Evolutionary conservation across 768 basidiomycete species (phyloP).

Genomic region (Mycena vulgaris): DNA sequence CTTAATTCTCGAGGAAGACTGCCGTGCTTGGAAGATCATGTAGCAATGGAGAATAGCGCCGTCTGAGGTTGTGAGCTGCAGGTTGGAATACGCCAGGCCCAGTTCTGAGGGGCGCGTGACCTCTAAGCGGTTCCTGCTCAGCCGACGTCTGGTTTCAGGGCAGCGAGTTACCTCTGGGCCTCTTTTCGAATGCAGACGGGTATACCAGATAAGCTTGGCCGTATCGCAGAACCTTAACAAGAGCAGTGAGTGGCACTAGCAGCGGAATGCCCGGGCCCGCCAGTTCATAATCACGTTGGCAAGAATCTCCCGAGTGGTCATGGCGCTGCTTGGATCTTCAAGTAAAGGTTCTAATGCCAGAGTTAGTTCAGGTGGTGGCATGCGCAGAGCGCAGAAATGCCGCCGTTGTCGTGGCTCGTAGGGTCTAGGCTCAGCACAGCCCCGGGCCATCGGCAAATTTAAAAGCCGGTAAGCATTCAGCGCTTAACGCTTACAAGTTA

Average conservation of each 20-base stretch:
- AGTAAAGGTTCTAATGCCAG: too few relatives aligned
- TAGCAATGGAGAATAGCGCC: conserved; percentile 31
- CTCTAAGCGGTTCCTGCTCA: not conserved
- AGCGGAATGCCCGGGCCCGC: not conserved
- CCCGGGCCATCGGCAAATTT: too few relatives aligned
- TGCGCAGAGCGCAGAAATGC: too few relatives aligned
- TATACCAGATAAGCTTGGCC: conserved; percentile 41
- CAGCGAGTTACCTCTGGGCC: conserved; percentile 25
- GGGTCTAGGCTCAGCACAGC: too few relatives aligned
- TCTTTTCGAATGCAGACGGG: conserved; percentile 37
- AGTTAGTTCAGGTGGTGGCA: too few relatives aligned
- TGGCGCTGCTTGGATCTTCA: not conserved
- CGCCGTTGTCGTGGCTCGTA: too few relatives aligned
- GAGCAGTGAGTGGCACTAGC: not conserved
- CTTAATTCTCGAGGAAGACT: not conserved
- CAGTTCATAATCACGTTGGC: conserved; percentile 4
- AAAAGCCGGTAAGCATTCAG: too few relatives aligned
- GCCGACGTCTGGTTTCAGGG: not conserved
- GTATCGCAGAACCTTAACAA: conserved; percentile 30
- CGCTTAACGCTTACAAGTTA: too few relatives aligned
- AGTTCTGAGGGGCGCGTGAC: conserved; percentile 15
- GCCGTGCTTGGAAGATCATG: conserved; percentile 12
- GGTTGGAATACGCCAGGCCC: conserved; percentile 20
- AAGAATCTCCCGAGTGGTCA: not conserved
- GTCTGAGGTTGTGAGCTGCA: conserved; percentile 28